Base-by-base conservation (phyloP, 176 grass and related monocot genomes). In the Luzula sylvatica region DNA sequence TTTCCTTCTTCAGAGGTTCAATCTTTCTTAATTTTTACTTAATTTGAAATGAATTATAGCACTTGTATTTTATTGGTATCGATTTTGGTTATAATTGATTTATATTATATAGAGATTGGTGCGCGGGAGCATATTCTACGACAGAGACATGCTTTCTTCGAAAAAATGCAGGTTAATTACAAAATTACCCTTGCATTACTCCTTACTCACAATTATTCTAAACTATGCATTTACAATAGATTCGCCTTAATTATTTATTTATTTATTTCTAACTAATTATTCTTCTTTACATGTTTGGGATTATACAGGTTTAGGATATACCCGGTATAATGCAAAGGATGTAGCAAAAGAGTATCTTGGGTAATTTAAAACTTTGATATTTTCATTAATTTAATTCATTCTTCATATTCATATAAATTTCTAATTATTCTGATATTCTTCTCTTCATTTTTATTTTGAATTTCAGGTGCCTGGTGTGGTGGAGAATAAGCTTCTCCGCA, bases 401-500 rank as follows among this genome's bases (percentile, higher is more conserved):
- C n/a, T n/a, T n/a, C n/a, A n/a, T n/a, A n/a, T n/a, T n/a, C n/a
- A n/a, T 51, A 45, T 44, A 16, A 5, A 16, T 5, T 57, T 61
- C n/a, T 27, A 8, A 17, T 35, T 56, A 17, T 56, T 45, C 23
- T 61, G 20, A 15, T 25, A 26, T 12, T 61, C 21, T n/a, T n/a
- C 56, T 61, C 32, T 16, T 15, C 11, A 14, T 46, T 46, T 30
- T 68, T 72, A 11, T 46, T 42, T 56, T 4, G 29, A 51, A 54
- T 13, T 72, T 51, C 77, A 98, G 92, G 73, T 98, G 85, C 42
- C n/a, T n/a, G n/a, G n/a, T n/a, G 85, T 90, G 45, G 92, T 98
- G 75, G 92, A 98, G 60, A 98, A 98, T 72, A 98, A 90, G 55
- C 85, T 98, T 63, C 92, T 98, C 63, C 90, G 85, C 65, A 90